A percentile compares a stretch with the other conserved stretches of the same genome.
phyloP scores from a whole-genome alignment of 2,329 filamentous ascomycete genomes.

The Ophiocordyceps polyrhachis-furcata region DNA sequence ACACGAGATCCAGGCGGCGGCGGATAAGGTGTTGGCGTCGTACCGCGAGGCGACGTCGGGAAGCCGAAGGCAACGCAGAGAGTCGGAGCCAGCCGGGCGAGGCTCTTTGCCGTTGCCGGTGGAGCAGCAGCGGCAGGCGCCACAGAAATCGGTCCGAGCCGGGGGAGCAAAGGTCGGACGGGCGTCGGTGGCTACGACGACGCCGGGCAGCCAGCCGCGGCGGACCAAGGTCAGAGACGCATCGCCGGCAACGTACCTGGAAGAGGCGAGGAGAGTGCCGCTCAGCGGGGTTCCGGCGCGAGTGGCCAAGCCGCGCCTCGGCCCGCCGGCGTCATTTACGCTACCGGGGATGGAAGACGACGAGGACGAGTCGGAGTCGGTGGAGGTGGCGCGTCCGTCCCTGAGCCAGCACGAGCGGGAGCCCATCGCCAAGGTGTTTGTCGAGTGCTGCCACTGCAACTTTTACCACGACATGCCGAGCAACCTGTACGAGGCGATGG shows the following conservation, averaged over 20 bases:
- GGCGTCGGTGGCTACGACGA: background rate
- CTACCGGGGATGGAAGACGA: constrained; percentile 1
- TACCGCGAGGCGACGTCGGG: constrained; percentile 5
- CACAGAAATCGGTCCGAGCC: too few relatives aligned
- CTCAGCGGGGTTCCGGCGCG: constrained; percentile 3
- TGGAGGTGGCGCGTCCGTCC: background rate
- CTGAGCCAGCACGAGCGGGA: constrained; percentile 10
- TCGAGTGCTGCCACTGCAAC: constrained; percentile 45
- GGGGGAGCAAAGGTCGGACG: background rate
- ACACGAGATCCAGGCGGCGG: constrained; percentile 4
- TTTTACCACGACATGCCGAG: constrained; percentile 49
- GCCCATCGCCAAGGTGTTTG: constrained; percentile 42
- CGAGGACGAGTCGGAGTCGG: background rate
- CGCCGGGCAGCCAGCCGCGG: background rate
- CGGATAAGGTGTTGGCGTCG: constrained; percentile 5
- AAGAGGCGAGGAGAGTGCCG: constrained; percentile 6
- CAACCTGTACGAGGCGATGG: constrained; percentile 46
- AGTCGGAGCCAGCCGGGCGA: constrained; percentile 5
- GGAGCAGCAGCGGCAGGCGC: constrained; percentile 17
- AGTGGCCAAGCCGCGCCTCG: constrained; percentile 4
- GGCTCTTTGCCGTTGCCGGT: constrained; percentile 18
- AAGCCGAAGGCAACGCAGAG: constrained; percentile 4
- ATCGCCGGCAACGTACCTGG: constrained; percentile 6
- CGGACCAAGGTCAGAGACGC: background rate
- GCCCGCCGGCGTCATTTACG: constrained; percentile 6